phyloP scores from a whole-genome alignment of 1,139 yeast genomes.

The Magnusiomyces magnusii region DNA sequence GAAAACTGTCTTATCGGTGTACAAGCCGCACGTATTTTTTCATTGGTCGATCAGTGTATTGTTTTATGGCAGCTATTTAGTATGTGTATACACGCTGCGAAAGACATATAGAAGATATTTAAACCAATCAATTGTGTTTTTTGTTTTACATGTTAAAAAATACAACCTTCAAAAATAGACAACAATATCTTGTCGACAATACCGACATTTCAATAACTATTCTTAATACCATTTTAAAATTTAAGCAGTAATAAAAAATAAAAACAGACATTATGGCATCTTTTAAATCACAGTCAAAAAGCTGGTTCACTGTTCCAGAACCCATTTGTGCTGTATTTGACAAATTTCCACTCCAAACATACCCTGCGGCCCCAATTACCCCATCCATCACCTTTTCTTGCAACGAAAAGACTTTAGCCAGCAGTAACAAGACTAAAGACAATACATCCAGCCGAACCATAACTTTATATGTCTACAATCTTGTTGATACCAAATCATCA shows the following conservation, averaged over 20 bases:
- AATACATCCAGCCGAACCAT: neutral
- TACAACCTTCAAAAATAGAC: no score
- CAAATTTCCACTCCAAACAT: constrained; percentile 41
- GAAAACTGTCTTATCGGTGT: neutral
- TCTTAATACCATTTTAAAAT: no score
- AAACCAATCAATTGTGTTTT: neutral
- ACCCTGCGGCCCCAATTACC: constrained; percentile 29
- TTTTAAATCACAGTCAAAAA: constrained; percentile 6
- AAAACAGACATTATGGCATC: no score
- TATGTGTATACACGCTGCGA: neutral
- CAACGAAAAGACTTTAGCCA: constrained; percentile 9
- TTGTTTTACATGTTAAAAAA: no score
- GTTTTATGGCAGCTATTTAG: neutral
- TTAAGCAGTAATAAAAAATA: no score
- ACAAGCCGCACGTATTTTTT: neutral
- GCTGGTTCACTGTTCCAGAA: constrained; percentile 36
- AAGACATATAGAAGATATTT: neutral
- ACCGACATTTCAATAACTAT: no score
- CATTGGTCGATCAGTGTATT: neutral
- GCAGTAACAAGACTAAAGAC: neutral
- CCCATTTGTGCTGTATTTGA: constrained; percentile 42
- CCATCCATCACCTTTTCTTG: constrained; percentile 1
- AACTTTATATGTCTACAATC: constrained; percentile 25
- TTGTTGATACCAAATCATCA: constrained; percentile 18
- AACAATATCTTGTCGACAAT: neutral